A percentile compares a stretch with the other conserved stretches of the same genome.
These are phyloP conservation scores for Letharia lupina DNA, from an alignment of 495 filamentous ascomycete species.

Conservation along the genomic window DNA sequence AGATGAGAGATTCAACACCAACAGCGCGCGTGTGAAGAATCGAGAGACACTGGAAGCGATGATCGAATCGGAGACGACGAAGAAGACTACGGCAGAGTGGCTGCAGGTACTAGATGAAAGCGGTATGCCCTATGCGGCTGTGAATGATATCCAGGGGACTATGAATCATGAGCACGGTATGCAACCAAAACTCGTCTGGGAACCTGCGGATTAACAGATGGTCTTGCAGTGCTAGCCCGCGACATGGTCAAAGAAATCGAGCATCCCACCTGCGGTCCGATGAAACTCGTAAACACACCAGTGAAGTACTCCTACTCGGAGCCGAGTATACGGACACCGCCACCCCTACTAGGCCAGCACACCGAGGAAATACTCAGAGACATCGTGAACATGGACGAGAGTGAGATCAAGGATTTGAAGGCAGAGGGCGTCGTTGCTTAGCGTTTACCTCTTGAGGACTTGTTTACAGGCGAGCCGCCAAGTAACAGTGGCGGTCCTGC, in stretches of 20 bases:
- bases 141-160: constrained; percentile 83
- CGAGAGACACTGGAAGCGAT: constrained; percentile 63
- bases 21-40: constrained; percentile 73
- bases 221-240: constrained; percentile 56
- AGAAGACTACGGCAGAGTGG: constrained; percentile 86
- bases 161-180: constrained; percentile 73
- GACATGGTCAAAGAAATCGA: constrained; percentile 84
- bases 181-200: not conserved
- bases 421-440: constrained; percentile 61
- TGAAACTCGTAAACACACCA: constrained; percentile 89
- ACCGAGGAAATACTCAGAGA: constrained; percentile 74
- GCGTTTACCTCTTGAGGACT: not conserved
- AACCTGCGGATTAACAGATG: not conserved
- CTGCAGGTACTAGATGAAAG: constrained; percentile 76
- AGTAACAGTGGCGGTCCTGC: not conserved
- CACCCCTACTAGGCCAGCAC: constrained; percentile 85
- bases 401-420: constrained; percentile 54
- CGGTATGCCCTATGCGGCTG: constrained; percentile 89
- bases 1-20: constrained; percentile 66
- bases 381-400: constrained; percentile 53
- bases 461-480: not conserved
- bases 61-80: constrained; percentile 64
- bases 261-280: constrained; percentile 71
- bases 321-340: constrained; percentile 68
- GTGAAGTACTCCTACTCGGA: constrained; percentile 84